Evolutionary conservation across 352 stramenopile genomes (phyloP).

Genomic region (Phytophthora podocarpi): DNA sequence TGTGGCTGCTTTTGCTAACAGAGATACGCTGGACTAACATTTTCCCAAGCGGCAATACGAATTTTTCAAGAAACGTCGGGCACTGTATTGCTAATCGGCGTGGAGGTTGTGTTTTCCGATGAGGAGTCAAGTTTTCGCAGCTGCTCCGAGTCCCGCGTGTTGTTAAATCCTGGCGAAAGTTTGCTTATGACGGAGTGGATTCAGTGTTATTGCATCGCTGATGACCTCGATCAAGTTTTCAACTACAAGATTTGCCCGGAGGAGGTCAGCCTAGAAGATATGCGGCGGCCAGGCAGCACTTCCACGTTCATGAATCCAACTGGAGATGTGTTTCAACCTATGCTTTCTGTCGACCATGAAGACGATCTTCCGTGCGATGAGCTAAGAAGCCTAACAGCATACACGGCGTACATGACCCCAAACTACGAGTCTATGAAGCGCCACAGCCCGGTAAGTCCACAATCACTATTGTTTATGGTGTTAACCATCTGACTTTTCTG

Average conservation of each 20-base stretch:
- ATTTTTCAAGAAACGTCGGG: slow-evolving; percentile 76
- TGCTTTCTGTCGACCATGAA: slow-evolving; percentile 24
- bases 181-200: slow-evolving; percentile 81
- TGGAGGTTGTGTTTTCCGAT: slow-evolving; percentile 73
- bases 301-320: slow-evolving; percentile 53
- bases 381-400: slow-evolving; percentile 55
- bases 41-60: slow-evolving; percentile 56
- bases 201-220: slow-evolving; percentile 87
- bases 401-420: slow-evolving; percentile 53
- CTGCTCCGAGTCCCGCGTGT: slow-evolving; percentile 59
- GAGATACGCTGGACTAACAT: slow-evolving; percentile 75
- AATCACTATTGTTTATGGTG: neutral
- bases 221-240: slow-evolving; percentile 75
- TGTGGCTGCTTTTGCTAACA: slow-evolving; percentile 15
- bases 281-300: slow-evolving; percentile 31
- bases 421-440: slow-evolving; percentile 39
- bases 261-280: slow-evolving; percentile 49
- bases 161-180: slow-evolving; percentile 78
- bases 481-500: neutral
- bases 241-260: slow-evolving; percentile 61
- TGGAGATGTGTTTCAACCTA: slow-evolving; percentile 61
- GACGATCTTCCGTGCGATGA: slow-evolving; percentile 41
- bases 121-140: slow-evolving; percentile 31
- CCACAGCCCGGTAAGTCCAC: slow-evolving; percentile 36
- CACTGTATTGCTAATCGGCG: slow-evolving; percentile 77